Conservation (phyloP, 495 filamentous ascomycete species). For the Glonium stellatum region DNA sequence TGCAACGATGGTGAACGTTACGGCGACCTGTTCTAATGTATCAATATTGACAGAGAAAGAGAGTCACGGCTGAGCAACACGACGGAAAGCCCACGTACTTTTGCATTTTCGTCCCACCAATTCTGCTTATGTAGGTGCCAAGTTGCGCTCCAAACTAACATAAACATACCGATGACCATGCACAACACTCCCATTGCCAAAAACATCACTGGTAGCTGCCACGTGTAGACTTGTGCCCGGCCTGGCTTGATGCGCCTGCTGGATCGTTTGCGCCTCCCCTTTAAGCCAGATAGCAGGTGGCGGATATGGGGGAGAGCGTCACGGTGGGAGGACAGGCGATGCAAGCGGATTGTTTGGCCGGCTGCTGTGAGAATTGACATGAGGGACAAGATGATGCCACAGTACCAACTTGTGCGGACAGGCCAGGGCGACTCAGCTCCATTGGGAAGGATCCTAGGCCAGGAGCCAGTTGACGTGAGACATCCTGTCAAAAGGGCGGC, state of each 20-base stretch:
- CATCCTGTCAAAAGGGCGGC: slow-evolving; percentile 27
- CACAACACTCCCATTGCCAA: slow-evolving; percentile 21
- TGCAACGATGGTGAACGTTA: background rate
- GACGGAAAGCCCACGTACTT: too few species aligned
- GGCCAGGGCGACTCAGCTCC: slow-evolving; percentile 20
- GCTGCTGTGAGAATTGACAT: slow-evolving; percentile 27
- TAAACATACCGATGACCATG: slow-evolving; percentile 31
- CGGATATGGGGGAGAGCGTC: slow-evolving; percentile 22
- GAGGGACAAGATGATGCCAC: slow-evolving; percentile 28
- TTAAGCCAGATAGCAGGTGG: slow-evolving; percentile 12
- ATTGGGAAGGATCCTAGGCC: slow-evolving; percentile 27
- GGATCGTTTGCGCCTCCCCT: background rate
- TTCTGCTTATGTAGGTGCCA: background rate
- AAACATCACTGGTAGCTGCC: slow-evolving; percentile 31
- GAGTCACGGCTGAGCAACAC: too few species aligned
- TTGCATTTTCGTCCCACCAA: slow-evolving; percentile 18
- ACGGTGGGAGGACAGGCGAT: slow-evolving; percentile 27
- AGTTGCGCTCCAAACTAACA: slow-evolving; percentile 28
- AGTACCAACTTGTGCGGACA: slow-evolving; percentile 29
- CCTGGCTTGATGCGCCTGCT: slow-evolving; percentile 13
- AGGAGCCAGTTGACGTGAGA: slow-evolving; percentile 31
- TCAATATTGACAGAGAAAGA: too few species aligned
- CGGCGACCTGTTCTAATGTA: background rate
- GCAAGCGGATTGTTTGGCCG: slow-evolving; percentile 29
- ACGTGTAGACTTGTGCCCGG: slow-evolving; percentile 23